Percentiles rank a stretch among this genome's conserved stretches.
Evolutionary conservation across 164 flowering plant genomes (phyloP).

Genomic region (Platanus orientalis): DNA sequence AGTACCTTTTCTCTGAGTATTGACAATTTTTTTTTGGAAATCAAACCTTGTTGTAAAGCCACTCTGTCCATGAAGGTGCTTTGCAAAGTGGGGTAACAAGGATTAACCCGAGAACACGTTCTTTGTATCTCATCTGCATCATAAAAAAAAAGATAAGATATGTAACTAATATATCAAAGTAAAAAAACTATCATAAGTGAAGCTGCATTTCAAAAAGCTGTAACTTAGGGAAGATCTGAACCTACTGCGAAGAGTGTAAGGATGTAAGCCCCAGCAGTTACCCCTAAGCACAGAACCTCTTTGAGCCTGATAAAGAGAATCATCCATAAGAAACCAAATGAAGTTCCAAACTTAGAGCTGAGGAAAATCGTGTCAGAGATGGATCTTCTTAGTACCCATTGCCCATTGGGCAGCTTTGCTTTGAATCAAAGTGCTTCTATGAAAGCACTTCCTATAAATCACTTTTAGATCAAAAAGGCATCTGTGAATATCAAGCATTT

Average conservation of each 20-base stretch:
- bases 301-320: constrained; percentile 36
- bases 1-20: background rate
- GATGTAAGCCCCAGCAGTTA: constrained; percentile 77
- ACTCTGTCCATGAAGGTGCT: constrained; percentile 76
- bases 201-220: background rate
- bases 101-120: constrained; percentile 67
- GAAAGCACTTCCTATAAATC: too few relatives aligned
- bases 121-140: constrained; percentile 51
- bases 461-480: too few relatives aligned
- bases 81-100: constrained; percentile 71
- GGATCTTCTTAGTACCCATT: background rate
- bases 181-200: background rate
- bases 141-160: background rate
- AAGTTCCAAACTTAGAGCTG: background rate
- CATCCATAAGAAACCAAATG: constrained; percentile 8
- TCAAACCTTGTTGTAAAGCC: constrained; percentile 71
- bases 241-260: constrained; percentile 72
- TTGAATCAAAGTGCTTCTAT: too few relatives aligned
- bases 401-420: too few relatives aligned
- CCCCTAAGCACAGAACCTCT: constrained; percentile 66
- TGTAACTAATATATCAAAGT: background rate
- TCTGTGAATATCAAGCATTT: too few relatives aligned
- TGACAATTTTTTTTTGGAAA: background rate
- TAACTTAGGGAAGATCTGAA: constrained; percentile 10
- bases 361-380: background rate